Evolutionary conservation across 805 yeast species (phyloP).

Genomic region (Ogataea nitratoaversa): DNA sequence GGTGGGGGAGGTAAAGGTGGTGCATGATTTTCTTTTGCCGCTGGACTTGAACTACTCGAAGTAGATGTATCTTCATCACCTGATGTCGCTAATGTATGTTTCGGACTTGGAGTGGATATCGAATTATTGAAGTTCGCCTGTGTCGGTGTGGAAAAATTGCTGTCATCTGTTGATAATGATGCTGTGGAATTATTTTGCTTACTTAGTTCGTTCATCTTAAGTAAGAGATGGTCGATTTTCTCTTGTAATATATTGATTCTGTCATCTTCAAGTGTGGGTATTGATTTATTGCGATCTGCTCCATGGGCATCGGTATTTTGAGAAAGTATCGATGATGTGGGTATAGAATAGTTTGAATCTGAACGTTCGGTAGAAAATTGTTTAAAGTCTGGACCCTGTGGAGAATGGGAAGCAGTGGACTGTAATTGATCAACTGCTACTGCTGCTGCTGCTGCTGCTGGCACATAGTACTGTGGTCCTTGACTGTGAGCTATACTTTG

Average conservation of each 20-base stretch:
- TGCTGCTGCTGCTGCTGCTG: background rate
- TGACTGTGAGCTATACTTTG: background rate
- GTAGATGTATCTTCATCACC: too few species aligned
- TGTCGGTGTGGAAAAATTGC: background rate
- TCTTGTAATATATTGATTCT: background rate
- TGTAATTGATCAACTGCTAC: too few species aligned
- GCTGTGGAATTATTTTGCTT: background rate
- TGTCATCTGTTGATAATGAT: background rate
- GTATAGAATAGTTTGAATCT: background rate
- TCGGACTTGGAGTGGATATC: background rate
- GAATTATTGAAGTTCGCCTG: background rate
- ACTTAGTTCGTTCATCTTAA: background rate
- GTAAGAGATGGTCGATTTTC: background rate
- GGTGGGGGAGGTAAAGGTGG: slow-evolving; percentile 31
- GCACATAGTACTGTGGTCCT: background rate
- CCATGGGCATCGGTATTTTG: background rate
- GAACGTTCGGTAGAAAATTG: too few species aligned
- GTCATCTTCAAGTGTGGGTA: background rate
- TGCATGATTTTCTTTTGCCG: slow-evolving; percentile 5
- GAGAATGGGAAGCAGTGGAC: too few species aligned
- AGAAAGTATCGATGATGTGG: background rate
- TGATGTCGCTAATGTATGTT: background rate
- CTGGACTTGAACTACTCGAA: slow-evolving; percentile 1
- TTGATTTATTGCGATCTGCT: background rate
- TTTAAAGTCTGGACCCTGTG: too few species aligned